Percentiles rank a stretch among this genome's conserved stretches.
These are phyloP conservation scores for Fagopyrum esculentum DNA, from an alignment of 148 eudicot species.

Conservation along the genomic window DNA sequence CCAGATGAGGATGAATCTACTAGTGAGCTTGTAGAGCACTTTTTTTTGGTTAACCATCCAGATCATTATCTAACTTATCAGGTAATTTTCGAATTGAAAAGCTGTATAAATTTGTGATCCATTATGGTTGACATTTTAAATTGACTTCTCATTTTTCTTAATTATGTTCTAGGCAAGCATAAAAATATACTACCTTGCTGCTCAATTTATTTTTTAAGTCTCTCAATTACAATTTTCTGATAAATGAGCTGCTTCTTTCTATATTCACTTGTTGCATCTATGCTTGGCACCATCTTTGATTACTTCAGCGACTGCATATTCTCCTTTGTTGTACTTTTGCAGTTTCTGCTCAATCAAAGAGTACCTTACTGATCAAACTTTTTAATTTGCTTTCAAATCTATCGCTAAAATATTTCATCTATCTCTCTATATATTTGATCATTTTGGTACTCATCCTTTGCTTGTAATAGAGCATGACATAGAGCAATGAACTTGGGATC, in stretches of 20 bases:
- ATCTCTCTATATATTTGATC: not conserved
- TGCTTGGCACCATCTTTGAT: not conserved
- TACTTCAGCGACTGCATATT: not conserved
- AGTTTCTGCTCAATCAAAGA: not conserved
- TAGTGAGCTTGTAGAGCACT: conserved; percentile 88
- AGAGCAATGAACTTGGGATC: not conserved
- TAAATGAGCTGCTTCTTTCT: not conserved
- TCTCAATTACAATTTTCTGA: not conserved
- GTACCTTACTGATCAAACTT: not conserved
- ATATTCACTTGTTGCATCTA: not conserved
- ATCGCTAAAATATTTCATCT: not conserved
- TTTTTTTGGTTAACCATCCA: conserved; percentile 92
- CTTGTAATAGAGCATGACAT: not conserved
- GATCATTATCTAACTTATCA: conserved; percentile 89
- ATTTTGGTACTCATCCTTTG: not conserved
- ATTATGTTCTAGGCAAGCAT: not conserved
- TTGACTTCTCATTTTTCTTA: not conserved
- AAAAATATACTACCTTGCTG: not conserved
- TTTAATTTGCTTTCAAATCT: too few relatives aligned
- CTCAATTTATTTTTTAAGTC: not conserved
- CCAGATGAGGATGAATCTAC: conserved; percentile 83
- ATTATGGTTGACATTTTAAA: not conserved
- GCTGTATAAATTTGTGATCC: not conserved
- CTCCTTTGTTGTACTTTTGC: not conserved
- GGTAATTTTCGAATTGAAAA: conserved; percentile 33